Percentiles rank a stretch among this genome's conserved stretches.
These are phyloP conservation scores for Fraxinus velutina DNA, from an alignment of 305 asterid genomes.

Conservation along the genomic window DNA sequence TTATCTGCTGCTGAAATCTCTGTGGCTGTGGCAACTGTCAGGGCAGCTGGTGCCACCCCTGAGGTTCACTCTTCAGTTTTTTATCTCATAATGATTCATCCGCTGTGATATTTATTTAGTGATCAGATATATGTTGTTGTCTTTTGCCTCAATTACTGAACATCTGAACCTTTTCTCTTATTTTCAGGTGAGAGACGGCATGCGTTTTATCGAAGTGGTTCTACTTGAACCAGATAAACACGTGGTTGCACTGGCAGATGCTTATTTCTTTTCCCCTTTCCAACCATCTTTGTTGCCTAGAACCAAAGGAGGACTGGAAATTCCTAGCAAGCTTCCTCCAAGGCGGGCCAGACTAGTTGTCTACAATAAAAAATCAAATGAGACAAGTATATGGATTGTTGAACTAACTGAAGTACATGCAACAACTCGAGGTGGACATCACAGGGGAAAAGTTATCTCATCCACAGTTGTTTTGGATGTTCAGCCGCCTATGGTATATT, in stretches of 20 bases:
- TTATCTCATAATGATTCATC: background rate
- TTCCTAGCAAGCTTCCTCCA: constrained; percentile 87
- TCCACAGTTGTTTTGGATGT: constrained; percentile 74
- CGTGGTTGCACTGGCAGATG: constrained; percentile 89
- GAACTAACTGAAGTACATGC: constrained; percentile 94
- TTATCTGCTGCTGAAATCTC: constrained; percentile 75
- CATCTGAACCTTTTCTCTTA: background rate
- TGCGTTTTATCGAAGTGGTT: constrained; percentile 89
- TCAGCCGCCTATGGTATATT: constrained; percentile 91
- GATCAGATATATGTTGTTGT: background rate
- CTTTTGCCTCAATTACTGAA: constrained; percentile 4
- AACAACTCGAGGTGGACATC: constrained; percentile 90
- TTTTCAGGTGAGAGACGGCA: constrained; percentile 87
- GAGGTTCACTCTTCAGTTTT: constrained; percentile 44
- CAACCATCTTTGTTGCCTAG: constrained; percentile 82
- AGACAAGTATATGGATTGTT: constrained; percentile 91
- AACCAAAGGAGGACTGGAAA: constrained; percentile 75
- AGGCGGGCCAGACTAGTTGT: constrained; percentile 85
- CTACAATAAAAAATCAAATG: constrained; percentile 85
- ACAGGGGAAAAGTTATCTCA: constrained; percentile 84
- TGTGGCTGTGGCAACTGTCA: constrained; percentile 76
- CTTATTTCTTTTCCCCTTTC: constrained; percentile 95
- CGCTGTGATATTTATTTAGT: background rate
- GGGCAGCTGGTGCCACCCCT: constrained; percentile 88
- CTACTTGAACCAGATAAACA: constrained; percentile 85